Evolutionary conservation across 768 basidiomycete species (phyloP).

Genomic region (Coprinopsis sp.): DNA sequence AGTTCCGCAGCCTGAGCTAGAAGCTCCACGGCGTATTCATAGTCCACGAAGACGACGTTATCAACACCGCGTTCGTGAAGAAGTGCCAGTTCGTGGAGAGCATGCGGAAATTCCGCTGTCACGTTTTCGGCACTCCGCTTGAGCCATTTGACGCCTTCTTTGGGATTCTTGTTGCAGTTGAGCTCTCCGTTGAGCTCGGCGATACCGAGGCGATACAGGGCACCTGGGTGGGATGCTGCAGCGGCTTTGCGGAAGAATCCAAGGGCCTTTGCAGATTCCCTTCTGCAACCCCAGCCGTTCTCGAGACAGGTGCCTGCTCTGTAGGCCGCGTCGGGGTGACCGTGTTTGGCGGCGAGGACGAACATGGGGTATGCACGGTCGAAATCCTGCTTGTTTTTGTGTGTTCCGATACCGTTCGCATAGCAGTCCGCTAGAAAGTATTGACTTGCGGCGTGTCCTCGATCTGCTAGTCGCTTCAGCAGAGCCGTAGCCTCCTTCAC

Average conservation of each 20-base stretch:
- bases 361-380: slow-evolving; percentile 96
- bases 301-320: slow-evolving; percentile 97
- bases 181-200: slow-evolving; percentile 96
- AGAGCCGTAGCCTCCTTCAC: slow-evolving; percentile 82
- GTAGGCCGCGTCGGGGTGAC: slow-evolving; percentile 92
- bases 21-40: slow-evolving; percentile 91
- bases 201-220: slow-evolving; percentile 95
- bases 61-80: slow-evolving; percentile 97
- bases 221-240: slow-evolving; percentile 85
- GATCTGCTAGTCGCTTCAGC: slow-evolving; percentile 87
- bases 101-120: slow-evolving; percentile 94
- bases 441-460: slow-evolving; percentile 91
- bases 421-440: slow-evolving; percentile 99
- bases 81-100: slow-evolving; percentile 89
- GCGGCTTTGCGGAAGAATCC: slow-evolving; percentile 93
- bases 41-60: slow-evolving; percentile 95
- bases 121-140: slow-evolving; percentile 94
- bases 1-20: slow-evolving; percentile 94
- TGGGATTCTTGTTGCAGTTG: slow-evolving; percentile 77
- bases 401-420: slow-evolving; percentile 95
- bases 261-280: slow-evolving; percentile 87
- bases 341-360: slow-evolving; percentile 93
- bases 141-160: slow-evolving; percentile 98
- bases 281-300: slow-evolving; percentile 96
- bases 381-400: slow-evolving; percentile 89